Evolutionary conservation across 192 early-diverging fungal species (phyloP), one percentile per base, ranked within the genome.

Genomic region (Coemansia sp.): DNA sequence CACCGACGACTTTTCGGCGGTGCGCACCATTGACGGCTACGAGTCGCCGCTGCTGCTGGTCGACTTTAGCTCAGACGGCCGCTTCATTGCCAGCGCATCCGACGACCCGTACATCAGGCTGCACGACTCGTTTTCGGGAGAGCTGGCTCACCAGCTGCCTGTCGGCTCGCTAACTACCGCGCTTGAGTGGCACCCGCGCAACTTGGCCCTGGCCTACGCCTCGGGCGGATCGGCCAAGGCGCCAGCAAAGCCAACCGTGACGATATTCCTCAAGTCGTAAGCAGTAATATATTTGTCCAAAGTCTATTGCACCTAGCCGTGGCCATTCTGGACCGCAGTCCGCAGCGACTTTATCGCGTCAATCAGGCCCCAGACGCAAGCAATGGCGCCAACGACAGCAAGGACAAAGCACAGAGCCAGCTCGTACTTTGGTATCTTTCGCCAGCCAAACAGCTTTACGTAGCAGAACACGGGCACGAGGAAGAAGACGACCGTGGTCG

Each of bases 401-500:
- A 81, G 45, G 8, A 81, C 25, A 38, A 39, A 40, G 70, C 78
- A 81, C 54, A 81, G 42, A 29, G 40, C 22, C 10, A 81, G 73
- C 69, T 81, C 78, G 46, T 75, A 81, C 46, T 65, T 51, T 9
- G 51, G 65, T 43, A 81, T 72, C 0, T 65, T 83, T 12, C 74
- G 66, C 86, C 87, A 87, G 7, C 93, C 93, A 60, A 87, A 85
- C 40, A 96, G 67, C 74, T 88, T 88, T 36, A 91, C 80, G 62
- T 94, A 91, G 78, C 87, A 93, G 12, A 93, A 31, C 32, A 94
- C 84, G 1, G 94, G 94, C 38, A 96, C 83, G 49, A 94, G 81
- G 69, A 96, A 96, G 76, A 95, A 93, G 20, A 94, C 83, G n/a
- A 86, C 77, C 42, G 85, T 89, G 63, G 91, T 94, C 40, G 89